Conservation (phyloP, 345 rosid genomes). For the Pistacia atlantica region DNA sequence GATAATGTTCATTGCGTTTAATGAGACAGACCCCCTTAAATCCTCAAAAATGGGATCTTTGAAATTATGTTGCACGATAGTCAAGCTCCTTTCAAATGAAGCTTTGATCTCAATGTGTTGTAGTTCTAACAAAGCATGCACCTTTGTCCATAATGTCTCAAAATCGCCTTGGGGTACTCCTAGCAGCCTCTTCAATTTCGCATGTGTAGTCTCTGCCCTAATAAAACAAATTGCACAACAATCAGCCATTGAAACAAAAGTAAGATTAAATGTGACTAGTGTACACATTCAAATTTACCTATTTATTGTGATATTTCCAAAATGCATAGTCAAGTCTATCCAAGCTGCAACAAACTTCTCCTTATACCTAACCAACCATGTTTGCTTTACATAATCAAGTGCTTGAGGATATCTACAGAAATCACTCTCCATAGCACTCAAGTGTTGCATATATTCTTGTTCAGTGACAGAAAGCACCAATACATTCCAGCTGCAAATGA, state of each 20-base stretch:
- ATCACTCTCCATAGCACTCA: conserved; percentile 16
- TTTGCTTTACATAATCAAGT: conserved; percentile 13
- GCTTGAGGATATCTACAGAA: conserved; percentile 16
- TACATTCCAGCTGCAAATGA: conserved; percentile 17
- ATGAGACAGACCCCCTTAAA: conserved; percentile 17
- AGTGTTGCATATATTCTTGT: conserved; percentile 15
- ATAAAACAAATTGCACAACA: neutral
- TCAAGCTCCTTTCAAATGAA: conserved; percentile 22
- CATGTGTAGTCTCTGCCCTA: conserved; percentile 21
- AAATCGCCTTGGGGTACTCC: conserved; percentile 14
- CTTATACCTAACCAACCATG: conserved; percentile 17
- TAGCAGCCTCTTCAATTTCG: conserved; percentile 20
- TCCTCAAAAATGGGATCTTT: conserved; percentile 18
- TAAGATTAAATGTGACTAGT: neutral
- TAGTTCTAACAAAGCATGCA: conserved; percentile 15
- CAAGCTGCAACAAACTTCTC: conserved; percentile 24
- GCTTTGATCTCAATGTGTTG: conserved; percentile 20
- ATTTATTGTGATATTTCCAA: conserved; percentile 18
- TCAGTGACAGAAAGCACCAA: conserved; percentile 17
- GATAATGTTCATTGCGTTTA: conserved; percentile 18
- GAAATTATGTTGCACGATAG: conserved; percentile 19
- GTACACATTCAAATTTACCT: conserved; percentile 17
- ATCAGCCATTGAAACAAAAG: neutral
- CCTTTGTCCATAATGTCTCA: conserved; percentile 15
- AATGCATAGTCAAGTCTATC: conserved; percentile 22